These are phyloP conservation scores for Hyphopichia fennica DNA, from an alignment of 1,139 yeast genomes.

Conservation along the genomic window DNA sequence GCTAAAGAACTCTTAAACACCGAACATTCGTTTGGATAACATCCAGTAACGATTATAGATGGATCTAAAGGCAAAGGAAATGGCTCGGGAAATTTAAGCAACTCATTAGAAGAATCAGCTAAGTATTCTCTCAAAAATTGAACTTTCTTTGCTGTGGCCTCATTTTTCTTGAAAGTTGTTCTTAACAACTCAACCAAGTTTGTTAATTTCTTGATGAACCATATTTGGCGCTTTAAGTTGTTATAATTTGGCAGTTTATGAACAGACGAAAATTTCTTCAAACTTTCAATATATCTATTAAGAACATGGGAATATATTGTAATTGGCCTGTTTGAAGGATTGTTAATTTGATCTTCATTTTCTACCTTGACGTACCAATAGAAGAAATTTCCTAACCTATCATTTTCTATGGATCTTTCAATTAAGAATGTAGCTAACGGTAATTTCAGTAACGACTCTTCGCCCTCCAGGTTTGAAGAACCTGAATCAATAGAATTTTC, in stretches of 20 bases:
- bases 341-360: slow-evolving; percentile 61
- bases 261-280: slow-evolving; percentile 30
- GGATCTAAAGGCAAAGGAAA: slow-evolving; percentile 77
- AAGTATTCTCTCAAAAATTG: slow-evolving; percentile 44
- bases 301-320: slow-evolving; percentile 36
- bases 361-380: slow-evolving; percentile 94
- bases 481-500: slow-evolving; percentile 1
- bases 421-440: slow-evolving; percentile 81
- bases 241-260: slow-evolving; percentile 36
- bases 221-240: slow-evolving; percentile 43
- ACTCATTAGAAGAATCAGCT: slow-evolving; percentile 40
- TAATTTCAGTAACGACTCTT: slow-evolving; percentile 30
- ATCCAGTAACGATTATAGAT: slow-evolving; percentile 63
- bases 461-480: neutral
- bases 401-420: slow-evolving; percentile 66
- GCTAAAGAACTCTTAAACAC: slow-evolving; percentile 90
- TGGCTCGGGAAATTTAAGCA: slow-evolving; percentile 47
- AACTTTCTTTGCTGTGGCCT: slow-evolving; percentile 43
- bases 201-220: slow-evolving; percentile 47
- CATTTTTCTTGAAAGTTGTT: slow-evolving; percentile 42
- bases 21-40: slow-evolving; percentile 74
- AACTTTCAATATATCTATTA: slow-evolving; percentile 39
- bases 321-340: slow-evolving; percentile 11
- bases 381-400: slow-evolving; percentile 73
- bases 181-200: slow-evolving; percentile 41